Evolutionary conservation across 108 stramenopile species (phyloP), one percentile per base, ranked within the genome.

Genomic region (Licmophora abbreviata): DNA sequence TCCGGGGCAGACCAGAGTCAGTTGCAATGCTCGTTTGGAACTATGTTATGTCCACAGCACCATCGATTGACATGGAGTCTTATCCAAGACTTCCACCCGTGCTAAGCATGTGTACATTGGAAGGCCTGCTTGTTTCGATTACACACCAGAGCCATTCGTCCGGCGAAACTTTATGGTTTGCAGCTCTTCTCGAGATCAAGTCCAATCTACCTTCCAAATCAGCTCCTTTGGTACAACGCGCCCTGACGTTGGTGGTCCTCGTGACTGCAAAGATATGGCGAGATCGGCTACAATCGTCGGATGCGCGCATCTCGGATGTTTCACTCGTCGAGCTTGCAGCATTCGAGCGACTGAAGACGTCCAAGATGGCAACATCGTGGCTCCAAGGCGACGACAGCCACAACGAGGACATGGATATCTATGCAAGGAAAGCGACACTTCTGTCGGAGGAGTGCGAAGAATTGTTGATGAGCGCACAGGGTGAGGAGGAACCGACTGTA

Each of bases 41-140:
- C 0, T 92, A 83, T 35, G 20, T 92, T 10, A 37, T 83, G 12
- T 61, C 81, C 26, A 68, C 76, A 15, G 55, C 65, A 11, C 77
- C 81, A 5, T 52, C 77, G 4, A 25, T 71, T 8, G 59, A 45
- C 24, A 35, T 52, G 12, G 83, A 84, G 52, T 50, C 77, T 20
- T 73, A 77, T 54, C 82, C 85, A 4, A 65, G 59, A 36, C 38
- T 69, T 3, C 74, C 74, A 8, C 89, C 89, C 2, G 59, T 65
- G n/a, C 53, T 83, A 43, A 92, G 89, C 51, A 44, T 85, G 29
- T 74, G 72, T 52, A 45, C 85, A 0, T 36, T 92, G 48, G 89
- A 92, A 46, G 62, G 72, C 0, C 59, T 92, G 3, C 46, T 91
- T n/a, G n/a, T n/a, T n/a, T n/a, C n/a, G n/a, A n/a, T n/a, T n/a